Evolutionary conservation across 2,329 filamentous ascomycete species (phyloP), one percentile per base, ranked within the genome.

Genomic region (Cercospora sp.): DNA sequence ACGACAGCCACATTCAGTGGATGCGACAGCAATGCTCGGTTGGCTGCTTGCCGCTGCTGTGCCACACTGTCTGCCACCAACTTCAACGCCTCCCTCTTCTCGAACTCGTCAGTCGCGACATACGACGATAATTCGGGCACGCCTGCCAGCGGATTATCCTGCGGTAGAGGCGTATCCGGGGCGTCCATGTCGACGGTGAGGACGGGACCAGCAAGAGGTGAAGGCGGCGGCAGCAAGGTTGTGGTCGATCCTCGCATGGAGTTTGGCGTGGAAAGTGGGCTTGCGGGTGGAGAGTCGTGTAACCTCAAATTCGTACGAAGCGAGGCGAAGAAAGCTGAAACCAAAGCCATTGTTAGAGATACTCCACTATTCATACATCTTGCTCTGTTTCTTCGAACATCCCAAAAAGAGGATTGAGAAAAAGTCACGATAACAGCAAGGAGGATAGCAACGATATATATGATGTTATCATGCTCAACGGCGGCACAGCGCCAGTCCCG

Each of bases 11-110:
- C 72, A 73, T 83, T 85, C 57, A 83, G 75, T 28, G 86, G 83
- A 79, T 92, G 88, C 73, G 86, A 87, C 69, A 91, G 82, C 67
- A 95, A 82, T 70, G 87, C 82, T 64, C 82, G 81, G 51, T 88
- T 87, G 20, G 91, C 88, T 8, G 85, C 81, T 77, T 92, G 89
- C 69, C 90, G 88, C 83, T 95, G 93, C 80, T 97, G 90, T 40
- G 92, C 91, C 60, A 96, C 87, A 67, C 90, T 92, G 79, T 94
- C 92, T 69, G 92, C 90, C 45, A 97, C 85, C 20, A 97, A 86
- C 70, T 87, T 86, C 62, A 97, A 83, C 18, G 90, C 89, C 65
- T 88, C 85, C 70, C 88, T 81, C 76, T 90, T 88, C 77, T 93
- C 90, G 62, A 83, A 77, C 60, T 87, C 81, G 60, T 78, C 74